phyloP scores from a whole-genome alignment of 2,329 filamentous ascomycete genomes.

The Emergomyces pasteurianus region DNA sequence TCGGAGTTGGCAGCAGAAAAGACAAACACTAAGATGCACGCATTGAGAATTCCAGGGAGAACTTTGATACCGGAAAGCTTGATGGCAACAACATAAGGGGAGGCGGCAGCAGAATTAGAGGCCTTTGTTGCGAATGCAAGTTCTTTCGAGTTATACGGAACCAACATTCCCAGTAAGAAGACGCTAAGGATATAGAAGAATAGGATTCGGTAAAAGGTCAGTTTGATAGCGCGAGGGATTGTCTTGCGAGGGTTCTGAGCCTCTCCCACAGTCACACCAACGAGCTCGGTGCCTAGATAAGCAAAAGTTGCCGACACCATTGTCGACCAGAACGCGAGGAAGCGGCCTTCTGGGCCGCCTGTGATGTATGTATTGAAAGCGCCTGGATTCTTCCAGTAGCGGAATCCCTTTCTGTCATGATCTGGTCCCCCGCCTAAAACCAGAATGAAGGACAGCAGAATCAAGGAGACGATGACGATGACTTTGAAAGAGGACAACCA shows the following conservation, averaged over 20 bases:
- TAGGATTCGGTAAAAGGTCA: constrained; percentile 44
- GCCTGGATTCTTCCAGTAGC: constrained; percentile 54
- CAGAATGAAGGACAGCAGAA: constrained; percentile 52
- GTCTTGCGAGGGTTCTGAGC: constrained; percentile 40
- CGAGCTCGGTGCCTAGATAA: constrained; percentile 34
- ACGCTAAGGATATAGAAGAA: constrained; percentile 48
- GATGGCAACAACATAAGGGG: constrained; percentile 61
- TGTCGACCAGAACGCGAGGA: constrained; percentile 52
- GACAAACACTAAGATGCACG: constrained; percentile 59
- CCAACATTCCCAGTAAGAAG: constrained; percentile 47
- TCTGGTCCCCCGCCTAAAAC: constrained; percentile 55
- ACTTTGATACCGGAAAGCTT: constrained; percentile 53
- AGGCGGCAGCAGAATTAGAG: constrained; percentile 48
- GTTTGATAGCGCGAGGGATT: constrained; percentile 43
- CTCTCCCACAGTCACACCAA: constrained; percentile 46
- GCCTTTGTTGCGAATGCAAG: constrained; percentile 41
- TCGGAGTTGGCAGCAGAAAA: constrained; percentile 59
- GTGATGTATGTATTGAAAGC: constrained; percentile 42
- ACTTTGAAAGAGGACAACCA: constrained; percentile 55
- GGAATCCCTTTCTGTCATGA: constrained; percentile 50
- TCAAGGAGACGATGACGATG: constrained; percentile 52
- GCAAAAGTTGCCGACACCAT: constrained; percentile 32
- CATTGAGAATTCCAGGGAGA: constrained; percentile 63
- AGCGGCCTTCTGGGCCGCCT: constrained; percentile 38
- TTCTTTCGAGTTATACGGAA: constrained; percentile 52